Evolutionary conservation across 1,284 basidiomycete species (phyloP).

Genomic region (Microstroma glucosiphilum): DNA sequence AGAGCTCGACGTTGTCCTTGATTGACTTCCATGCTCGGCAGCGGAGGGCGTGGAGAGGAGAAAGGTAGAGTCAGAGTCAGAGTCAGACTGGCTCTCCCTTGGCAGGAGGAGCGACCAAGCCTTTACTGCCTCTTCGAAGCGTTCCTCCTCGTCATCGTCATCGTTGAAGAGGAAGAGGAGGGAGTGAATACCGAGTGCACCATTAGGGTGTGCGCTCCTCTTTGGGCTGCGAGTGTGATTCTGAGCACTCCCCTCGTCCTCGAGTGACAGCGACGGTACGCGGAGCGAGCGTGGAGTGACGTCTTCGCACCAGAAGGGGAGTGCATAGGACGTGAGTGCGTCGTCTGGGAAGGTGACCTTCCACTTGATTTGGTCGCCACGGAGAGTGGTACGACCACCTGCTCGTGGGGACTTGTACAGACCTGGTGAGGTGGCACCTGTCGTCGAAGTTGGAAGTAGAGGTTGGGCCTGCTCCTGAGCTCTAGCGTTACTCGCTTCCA

Average conservation of each 20-base stretch:
- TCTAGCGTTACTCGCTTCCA: conserved; percentile 22
- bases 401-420: conserved; percentile 16
- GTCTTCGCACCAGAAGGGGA: conserved; percentile 36
- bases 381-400: conserved; percentile 23
- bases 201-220: conserved; percentile 20
- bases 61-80: not conserved
- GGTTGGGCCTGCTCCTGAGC: not conserved
- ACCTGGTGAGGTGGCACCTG: conserved; percentile 13
- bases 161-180: conserved; percentile 26
- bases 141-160: too few species aligned
- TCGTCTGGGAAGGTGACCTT: conserved; percentile 30
- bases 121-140: conserved; percentile 5
- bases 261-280: conserved; percentile 18
- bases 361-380: conserved; percentile 26
- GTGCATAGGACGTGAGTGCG: conserved; percentile 16
- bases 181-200: conserved; percentile 22
- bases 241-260: too few species aligned
- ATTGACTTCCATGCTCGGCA: too few species aligned
- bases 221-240: too few species aligned
- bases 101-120: conserved; percentile 9
- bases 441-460: not conserved
- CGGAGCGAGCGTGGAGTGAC: conserved; percentile 22
- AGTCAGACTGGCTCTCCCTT: not conserved
- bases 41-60: conserved; percentile 10
- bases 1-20: not conserved